Evolutionary conservation across 176 grass and related monocot species (phyloP), one percentile per base, ranked within the genome.

Genomic region (Avena atlantica): DNA sequence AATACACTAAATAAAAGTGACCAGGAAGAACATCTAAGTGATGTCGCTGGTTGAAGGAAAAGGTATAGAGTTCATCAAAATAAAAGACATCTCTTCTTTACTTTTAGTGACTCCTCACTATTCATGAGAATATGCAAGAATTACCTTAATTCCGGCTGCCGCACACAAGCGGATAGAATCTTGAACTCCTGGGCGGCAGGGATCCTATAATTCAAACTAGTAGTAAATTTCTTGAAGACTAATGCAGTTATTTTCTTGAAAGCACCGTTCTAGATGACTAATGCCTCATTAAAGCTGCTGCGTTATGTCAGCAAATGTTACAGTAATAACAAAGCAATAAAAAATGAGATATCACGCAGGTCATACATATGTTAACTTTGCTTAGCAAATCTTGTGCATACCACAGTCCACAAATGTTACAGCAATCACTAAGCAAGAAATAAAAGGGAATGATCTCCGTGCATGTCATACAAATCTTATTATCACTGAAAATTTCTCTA

Each of bases 121-220:
- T 84, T 61, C 37, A 78, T 27, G 25, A 84, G 55, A 52, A 59
- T 24, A 62, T 34, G 74, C 4, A 52, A 53, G 29, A 55, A 72
- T 74, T 86, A 96, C 97, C 94, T 98, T 94, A 84, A 98, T 90
- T 61, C 94, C 97, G 53, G 97, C 92, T 83, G 57, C 76, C 4
- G 73, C 47, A 79, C 94, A 96, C 66, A 98, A 87, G 9, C 83
- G 57, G 83, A 98, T 91, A 68, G 94, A 89, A 78, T 96, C 92
- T 90, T 27, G 53, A 76, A 98, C 92, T 79, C 94, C 94, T 83
- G 92, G 94, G 34, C 97, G 91, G 76, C 97, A 96, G 51, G 97
- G 97, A 98, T 98, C 97, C 97, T 98, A 82, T 29, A 85, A 86
- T 67, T 16, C 36, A 21, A 75, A 81, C 68, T 6, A 52, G 5